Conservation (phyloP, 768 basidiomycete genomes). For the Lyophyllum semitale region DNA sequence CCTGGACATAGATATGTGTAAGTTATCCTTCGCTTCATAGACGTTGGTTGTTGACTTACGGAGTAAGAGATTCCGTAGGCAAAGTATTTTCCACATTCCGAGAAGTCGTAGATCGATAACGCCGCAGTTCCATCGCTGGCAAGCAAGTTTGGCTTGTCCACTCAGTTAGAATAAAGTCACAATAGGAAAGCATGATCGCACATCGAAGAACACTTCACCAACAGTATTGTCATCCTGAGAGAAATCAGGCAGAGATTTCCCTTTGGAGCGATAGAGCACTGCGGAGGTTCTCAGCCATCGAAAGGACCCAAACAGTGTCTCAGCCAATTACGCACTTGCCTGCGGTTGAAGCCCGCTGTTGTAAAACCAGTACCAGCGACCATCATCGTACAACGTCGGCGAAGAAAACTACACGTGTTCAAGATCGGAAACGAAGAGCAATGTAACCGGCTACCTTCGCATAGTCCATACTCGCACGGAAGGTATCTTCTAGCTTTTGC, state of each 20-base stretch:
- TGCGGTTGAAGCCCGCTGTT: conserved; percentile 80
- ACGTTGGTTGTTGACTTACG: conserved; percentile 31
- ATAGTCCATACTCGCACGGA: conserved; percentile 47
- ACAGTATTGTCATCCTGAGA: conserved; percentile 41
- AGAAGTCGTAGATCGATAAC: conserved; percentile 60
- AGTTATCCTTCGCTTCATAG: not conserved
- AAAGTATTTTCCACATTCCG: conserved; percentile 66
- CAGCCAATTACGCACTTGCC: conserved; percentile 37
- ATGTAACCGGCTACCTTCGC: conserved; percentile 34
- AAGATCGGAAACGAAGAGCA: not conserved
- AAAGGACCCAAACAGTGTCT: not conserved
- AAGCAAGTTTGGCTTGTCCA: conserved; percentile 63
- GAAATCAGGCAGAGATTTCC: conserved; percentile 54
- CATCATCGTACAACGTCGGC: conserved; percentile 62
- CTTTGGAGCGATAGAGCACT: conserved; percentile 67
- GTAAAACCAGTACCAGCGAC: conserved; percentile 80
- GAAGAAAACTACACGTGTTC: conserved; percentile 53
- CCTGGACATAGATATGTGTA: conserved; percentile 38
- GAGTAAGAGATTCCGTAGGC: conserved; percentile 79
- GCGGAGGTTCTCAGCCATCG: conserved; percentile 4
- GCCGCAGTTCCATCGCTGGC: conserved; percentile 74
- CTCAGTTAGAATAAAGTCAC: not conserved
- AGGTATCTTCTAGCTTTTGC: conserved; percentile 56
- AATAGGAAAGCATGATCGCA: conserved; percentile 27
- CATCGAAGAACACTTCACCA: conserved; percentile 82